Evolutionary conservation across 495 filamentous ascomycete genomes (phyloP).

Genomic region (Friedmanniomyces endolithicus): DNA sequence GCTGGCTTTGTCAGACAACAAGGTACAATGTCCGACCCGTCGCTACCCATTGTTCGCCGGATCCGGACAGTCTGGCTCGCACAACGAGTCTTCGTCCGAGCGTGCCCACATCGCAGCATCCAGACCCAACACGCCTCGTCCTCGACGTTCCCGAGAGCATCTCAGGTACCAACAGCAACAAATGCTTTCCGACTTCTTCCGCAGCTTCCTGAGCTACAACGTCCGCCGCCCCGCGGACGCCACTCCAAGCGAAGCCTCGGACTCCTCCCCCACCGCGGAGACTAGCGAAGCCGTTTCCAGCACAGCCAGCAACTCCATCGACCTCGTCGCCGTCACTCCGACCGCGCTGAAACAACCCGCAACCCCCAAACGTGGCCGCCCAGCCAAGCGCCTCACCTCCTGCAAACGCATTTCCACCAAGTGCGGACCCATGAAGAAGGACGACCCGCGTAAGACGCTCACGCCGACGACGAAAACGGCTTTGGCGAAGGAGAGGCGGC

Average conservation of each 20-base stretch:
- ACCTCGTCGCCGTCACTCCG: neutral
- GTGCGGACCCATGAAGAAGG: neutral
- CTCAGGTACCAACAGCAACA: neutral
- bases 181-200: neutral
- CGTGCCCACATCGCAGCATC: too few relatives aligned
- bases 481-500: neutral
- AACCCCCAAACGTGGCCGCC: neutral
- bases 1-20: too few relatives aligned
- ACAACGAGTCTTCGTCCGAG: too few relatives aligned
- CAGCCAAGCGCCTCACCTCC: neutral
- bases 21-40: too few relatives aligned
- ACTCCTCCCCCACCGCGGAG: neutral
- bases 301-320: neutral
- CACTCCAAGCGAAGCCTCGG: neutral
- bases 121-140: too few relatives aligned
- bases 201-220: neutral
- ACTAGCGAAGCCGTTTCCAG: neutral
- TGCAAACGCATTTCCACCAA: neutral
- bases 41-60: too few relatives aligned
- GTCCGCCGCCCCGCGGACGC: neutral
- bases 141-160: too few relatives aligned
- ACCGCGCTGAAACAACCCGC: neutral
- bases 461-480: slow-evolving; percentile 4
- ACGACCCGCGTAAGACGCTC: neutral
- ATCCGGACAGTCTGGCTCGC: too few relatives aligned